Percentiles rank a stretch among this genome's conserved stretches.
These are phyloP conservation scores for Ceratocystiopsis minuta DNA, from an alignment of 2,329 filamentous ascomycete genomes.

Conservation along the genomic window DNA sequence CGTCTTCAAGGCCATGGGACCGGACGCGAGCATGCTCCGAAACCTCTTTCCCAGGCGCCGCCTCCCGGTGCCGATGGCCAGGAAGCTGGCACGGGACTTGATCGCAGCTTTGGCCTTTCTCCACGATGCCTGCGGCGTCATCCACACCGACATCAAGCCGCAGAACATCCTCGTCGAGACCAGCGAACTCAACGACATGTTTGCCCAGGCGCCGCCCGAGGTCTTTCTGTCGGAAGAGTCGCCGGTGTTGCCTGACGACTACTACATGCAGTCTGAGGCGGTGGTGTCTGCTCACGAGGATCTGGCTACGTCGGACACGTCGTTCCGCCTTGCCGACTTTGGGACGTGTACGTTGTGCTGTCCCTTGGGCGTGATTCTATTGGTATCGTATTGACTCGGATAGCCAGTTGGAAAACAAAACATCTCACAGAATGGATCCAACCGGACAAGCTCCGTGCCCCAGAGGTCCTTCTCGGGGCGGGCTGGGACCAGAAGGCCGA, in stretches of 20 bases:
- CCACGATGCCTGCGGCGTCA: slow-evolving; percentile 1
- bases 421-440: slow-evolving; percentile 3
- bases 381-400: too few species aligned
- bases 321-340: slow-evolving; percentile 1
- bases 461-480: neutral
- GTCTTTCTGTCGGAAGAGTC: neutral
- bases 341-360: neutral
- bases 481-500: slow-evolving; percentile 1
- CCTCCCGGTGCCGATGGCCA: neutral
- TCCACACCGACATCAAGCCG: slow-evolving; percentile 4
- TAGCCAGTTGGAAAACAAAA: neutral
- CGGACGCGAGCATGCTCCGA: neutral
- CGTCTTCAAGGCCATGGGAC: slow-evolving; percentile 1
- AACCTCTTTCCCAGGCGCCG: neutral
- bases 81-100: neutral
- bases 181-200: neutral
- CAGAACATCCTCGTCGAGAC: slow-evolving; percentile 3
- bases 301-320: neutral
- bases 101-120: neutral
- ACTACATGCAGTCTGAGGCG: neutral
- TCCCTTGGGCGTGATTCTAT: too few species aligned
- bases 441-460: slow-evolving; percentile 1
- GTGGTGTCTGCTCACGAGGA: neutral
- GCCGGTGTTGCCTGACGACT: neutral
- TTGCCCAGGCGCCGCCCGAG: neutral